Conservation (phyloP, 441 rosid genomes). For the Croton setiger region DNA sequence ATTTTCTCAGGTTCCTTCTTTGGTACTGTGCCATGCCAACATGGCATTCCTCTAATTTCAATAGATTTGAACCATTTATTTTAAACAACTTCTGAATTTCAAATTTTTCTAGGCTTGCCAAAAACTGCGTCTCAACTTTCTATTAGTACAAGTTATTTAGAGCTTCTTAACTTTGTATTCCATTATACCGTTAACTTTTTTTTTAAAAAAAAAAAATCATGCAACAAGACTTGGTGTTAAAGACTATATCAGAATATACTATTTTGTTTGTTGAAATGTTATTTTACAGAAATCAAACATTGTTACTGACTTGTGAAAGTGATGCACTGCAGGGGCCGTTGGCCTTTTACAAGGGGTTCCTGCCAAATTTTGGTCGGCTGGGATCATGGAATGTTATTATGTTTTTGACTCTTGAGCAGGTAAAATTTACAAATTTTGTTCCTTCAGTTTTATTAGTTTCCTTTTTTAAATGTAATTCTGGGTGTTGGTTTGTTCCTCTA, state of each 20-base stretch:
- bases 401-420: slow-evolving; percentile 98
- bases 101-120: background rate
- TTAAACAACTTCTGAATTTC: background rate
- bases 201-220: background rate
- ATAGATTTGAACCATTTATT: slow-evolving; percentile 6
- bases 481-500: background rate
- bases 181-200: background rate
- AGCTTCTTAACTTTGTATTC: background rate
- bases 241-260: background rate
- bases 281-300: background rate
- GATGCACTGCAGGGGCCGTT: slow-evolving; percentile 58
- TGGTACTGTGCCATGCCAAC: slow-evolving; percentile 1
- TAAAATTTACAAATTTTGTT: slow-evolving; percentile 27
- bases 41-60: background rate
- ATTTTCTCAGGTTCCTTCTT: slow-evolving; percentile 17
- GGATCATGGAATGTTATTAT: slow-evolving; percentile 98
- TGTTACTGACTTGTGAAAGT: slow-evolving; percentile 8
- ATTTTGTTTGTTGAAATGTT: slow-evolving; percentile 2
- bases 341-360: slow-evolving; percentile 89
- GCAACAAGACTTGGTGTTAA: background rate
- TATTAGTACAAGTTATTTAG: background rate
- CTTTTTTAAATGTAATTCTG: background rate
- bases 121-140: background rate
- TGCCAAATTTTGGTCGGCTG: slow-evolving; percentile 87
- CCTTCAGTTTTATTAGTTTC: background rate